Percentiles rank a stretch among this genome's conserved stretches.
phyloP scores from a whole-genome alignment of 2,329 filamentous ascomycete species.

The Ceratocystis papillata region DNA sequence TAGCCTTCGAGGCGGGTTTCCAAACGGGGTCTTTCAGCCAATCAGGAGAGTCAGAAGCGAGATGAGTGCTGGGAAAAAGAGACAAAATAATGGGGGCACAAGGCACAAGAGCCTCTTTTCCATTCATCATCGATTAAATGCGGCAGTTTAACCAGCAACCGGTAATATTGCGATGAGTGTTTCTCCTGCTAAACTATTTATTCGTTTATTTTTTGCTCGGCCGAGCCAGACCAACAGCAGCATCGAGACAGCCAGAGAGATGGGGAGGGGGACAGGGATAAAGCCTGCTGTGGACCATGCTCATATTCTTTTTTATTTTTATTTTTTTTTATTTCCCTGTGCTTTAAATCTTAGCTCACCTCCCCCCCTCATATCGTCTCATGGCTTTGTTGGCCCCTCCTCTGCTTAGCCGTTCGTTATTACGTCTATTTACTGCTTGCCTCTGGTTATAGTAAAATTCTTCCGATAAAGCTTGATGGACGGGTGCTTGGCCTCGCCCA shows the following conservation, averaged over 20 bases:
- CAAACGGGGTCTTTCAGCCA: not conserved
- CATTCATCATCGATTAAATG: not conserved
- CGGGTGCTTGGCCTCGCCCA: too few species aligned
- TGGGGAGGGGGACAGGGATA: not conserved
- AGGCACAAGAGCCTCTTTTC: constrained; percentile 14
- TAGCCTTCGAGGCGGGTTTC: too few species aligned
- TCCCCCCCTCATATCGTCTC: too few species aligned
- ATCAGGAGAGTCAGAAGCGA: not conserved
- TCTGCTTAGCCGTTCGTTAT: too few species aligned
- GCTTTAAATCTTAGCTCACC: not conserved
- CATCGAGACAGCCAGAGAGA: not conserved
- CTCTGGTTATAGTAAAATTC: too few species aligned
- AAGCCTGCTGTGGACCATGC: too few species aligned
- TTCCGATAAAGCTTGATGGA: too few species aligned
- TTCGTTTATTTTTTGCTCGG: not conserved
- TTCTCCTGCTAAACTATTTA: not conserved
- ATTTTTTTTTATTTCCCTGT: not conserved
- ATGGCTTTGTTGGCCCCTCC: too few species aligned
- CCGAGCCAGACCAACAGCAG: not conserved
- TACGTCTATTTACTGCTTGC: too few species aligned
- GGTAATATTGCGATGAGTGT: not conserved
- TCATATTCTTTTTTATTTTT: not conserved
- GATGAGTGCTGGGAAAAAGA: not conserved
- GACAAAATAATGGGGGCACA: not conserved
- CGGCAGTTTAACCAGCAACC: too few species aligned